Evolutionary conservation across 805 yeast species (phyloP), one percentile per base, ranked within the genome.

Genomic region (Nakazawaea anatomiae): DNA sequence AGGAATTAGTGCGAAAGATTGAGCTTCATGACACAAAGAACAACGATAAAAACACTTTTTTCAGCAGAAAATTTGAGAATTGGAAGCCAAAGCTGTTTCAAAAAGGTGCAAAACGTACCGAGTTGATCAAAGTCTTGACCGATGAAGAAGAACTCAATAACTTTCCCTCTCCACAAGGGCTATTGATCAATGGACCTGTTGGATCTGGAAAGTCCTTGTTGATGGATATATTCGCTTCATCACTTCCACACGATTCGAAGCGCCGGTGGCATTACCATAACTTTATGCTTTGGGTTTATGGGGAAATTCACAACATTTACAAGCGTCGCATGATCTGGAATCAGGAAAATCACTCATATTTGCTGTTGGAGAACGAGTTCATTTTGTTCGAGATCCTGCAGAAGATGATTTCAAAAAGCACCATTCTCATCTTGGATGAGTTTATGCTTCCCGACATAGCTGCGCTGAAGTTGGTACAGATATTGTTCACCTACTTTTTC

Each of bases 361-460:
- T 68, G 40, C 68, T 71, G 11, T 63, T 76, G 63, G 86, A 81
- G 53, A 79, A 83, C 54, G 90, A 85, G 58, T 80, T 82, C 53
- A 73, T 83, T 27, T 60, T 85, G 30, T 79, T 82, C 58, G 88
- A 85, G 60, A 71, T 85, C 27, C 89, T 90, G 5, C 79, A 80
- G 47, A 82, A 75, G 47, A 72, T 85, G 82, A 75, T 85, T 32
- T 63, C 68, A 11, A 73, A 72, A 53, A 80, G 75, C 58, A 82
- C 88, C 1, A 69, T 85, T 11, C 63, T 85, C 53, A 70, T 85
- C 63, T 64, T 85, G 40, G 91, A 85, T 61, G 91, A 86, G 62
- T 85, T 85, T 66, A 83, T 84, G 86, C 61, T 85, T 32, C 91
- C 91, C 0, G 91, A 85, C 60, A 73, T 86, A 38, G 87, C 89